Evolutionary conservation across 805 yeast species (phyloP).

Genomic region (Nakazawaea wickerhamii): DNA sequence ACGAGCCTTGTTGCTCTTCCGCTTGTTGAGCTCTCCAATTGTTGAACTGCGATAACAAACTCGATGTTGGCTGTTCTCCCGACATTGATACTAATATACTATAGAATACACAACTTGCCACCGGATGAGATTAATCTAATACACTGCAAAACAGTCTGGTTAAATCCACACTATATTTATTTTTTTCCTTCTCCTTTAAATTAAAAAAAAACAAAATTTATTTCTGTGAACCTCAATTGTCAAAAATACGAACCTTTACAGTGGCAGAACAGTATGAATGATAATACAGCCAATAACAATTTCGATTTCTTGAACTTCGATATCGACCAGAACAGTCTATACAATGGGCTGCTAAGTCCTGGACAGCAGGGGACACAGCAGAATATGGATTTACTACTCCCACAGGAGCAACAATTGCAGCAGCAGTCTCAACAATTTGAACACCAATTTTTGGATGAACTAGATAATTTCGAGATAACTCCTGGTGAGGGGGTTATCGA

Average conservation of each 20-base stretch:
- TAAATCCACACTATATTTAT: neutral
- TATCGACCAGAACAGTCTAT: constrained; percentile 1
- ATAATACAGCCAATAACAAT: neutral
- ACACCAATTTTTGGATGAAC: constrained; percentile 12
- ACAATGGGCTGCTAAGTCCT: neutral
- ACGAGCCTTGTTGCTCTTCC: constrained; percentile 1
- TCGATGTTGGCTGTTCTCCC: constrained; percentile 3
- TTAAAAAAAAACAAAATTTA: neutral
- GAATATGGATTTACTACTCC: neutral
- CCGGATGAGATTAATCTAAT: too few relatives aligned
- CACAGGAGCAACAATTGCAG: neutral
- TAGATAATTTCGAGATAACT: constrained; percentile 13
- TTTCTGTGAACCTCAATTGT: too few relatives aligned
- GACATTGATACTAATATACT: neutral
- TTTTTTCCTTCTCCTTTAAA: neutral
- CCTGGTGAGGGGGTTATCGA: constrained; percentile 7
- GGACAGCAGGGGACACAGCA: neutral
- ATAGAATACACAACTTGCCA: too few relatives aligned
- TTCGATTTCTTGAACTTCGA: constrained; percentile 10
- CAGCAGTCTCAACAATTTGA: constrained; percentile 7
- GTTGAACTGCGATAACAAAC: constrained; percentile 8
- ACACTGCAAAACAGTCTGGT: too few relatives aligned
- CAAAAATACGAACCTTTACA: too few relatives aligned
- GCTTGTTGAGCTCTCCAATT: constrained; percentile 9
- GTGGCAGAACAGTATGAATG: neutral